These are phyloP conservation scores for Melanomma pulvis-pyrius DNA, from an alignment of 495 filamentous ascomycete genomes.

Conservation along the genomic window DNA sequence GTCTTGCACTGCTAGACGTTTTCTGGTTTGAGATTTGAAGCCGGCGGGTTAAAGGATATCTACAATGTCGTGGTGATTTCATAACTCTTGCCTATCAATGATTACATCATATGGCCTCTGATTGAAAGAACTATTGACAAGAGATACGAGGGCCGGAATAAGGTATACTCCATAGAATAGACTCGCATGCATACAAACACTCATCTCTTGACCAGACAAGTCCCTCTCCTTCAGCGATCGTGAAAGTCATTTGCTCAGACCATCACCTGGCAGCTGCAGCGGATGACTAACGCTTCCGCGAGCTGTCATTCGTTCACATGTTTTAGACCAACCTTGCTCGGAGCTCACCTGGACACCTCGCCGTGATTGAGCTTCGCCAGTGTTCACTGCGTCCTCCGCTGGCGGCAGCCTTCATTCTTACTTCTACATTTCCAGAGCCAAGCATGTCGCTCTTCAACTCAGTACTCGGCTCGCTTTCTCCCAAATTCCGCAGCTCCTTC, in stretches of 20 bases:
- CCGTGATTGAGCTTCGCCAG: background rate
- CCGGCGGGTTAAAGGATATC: too few species aligned
- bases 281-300: constrained; percentile 16
- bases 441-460: constrained; percentile 33
- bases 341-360: constrained; percentile 24
- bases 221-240: background rate
- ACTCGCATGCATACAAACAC: background rate
- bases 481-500: constrained; percentile 27
- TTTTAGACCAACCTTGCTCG: constrained; percentile 12
- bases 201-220: background rate
- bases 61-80: too few species aligned
- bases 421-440: background rate
- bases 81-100: background rate
- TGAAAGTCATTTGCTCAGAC: background rate
- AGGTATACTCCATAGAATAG: too few species aligned
- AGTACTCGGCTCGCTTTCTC: constrained; percentile 30
- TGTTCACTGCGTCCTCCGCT: background rate
- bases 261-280: background rate
- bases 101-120: background rate
- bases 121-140: background rate
- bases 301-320: constrained; percentile 13
- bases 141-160: too few species aligned
- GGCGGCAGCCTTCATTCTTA: background rate
- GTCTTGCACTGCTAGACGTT: too few species aligned
- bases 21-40: too few species aligned